Conservation (phyloP, 192 early-diverging fungal species). For the Coemansia asiatica region DNA sequence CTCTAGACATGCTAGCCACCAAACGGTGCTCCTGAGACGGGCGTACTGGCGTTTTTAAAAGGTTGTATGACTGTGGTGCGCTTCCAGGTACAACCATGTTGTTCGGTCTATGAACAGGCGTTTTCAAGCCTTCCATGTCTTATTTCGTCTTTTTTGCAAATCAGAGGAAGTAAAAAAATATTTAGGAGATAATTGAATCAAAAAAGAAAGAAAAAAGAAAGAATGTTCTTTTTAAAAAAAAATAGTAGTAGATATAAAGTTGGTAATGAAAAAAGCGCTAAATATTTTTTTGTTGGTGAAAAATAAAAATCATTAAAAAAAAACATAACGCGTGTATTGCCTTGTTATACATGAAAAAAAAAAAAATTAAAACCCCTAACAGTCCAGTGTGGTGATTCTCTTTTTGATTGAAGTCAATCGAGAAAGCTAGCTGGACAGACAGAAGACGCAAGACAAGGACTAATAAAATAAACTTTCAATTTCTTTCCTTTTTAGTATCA, state of each 20-base stretch:
- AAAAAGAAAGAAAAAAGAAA: not conserved
- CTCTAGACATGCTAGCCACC: not conserved
- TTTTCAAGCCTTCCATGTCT: conserved; percentile 29
- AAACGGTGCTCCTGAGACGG: not conserved
- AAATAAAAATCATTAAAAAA: conserved; percentile 2
- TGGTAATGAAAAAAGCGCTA: no score
- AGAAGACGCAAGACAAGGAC: no score
- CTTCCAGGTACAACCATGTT: not conserved
- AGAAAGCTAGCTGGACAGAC: no score
- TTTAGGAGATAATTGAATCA: not conserved
- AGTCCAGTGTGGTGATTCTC: not conserved
- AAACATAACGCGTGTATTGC: conserved; percentile 1
- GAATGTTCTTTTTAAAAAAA: not conserved
- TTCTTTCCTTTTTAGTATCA: no score
- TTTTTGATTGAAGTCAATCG: no score
- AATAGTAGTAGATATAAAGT: not conserved
- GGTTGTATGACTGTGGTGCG: not conserved
- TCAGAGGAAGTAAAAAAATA: not conserved
- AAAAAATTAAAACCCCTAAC: conserved; percentile 6
- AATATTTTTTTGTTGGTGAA: conserved; percentile 1
- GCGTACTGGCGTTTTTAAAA: not conserved
- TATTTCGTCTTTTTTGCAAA: no score
- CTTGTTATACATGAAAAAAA: conserved; percentile 4
- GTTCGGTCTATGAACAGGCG: conserved; percentile 22
- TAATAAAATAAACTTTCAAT: not conserved